A percentile compares a stretch with the other conserved stretches of the same genome.
phyloP scores from a whole-genome alignment of 345 rosid species.

The Eucalyptus tenuipes region DNA sequence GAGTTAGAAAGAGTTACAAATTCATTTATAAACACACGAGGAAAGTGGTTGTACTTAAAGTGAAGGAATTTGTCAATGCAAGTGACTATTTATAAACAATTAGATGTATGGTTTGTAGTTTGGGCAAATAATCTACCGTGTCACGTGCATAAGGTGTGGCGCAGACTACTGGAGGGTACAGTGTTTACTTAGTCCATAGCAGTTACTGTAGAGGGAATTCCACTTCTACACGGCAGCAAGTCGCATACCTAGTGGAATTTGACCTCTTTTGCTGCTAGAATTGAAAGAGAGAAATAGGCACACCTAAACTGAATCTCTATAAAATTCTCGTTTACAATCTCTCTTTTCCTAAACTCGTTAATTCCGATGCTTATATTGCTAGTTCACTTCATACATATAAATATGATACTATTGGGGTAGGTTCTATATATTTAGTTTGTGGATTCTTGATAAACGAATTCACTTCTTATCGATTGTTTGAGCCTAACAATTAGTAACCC shows the following conservation, averaged over 20 bases:
- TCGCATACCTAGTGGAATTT: not conserved
- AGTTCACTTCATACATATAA: not conserved
- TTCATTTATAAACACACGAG: not conserved
- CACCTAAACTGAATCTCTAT: not conserved
- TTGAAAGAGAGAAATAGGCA: not conserved
- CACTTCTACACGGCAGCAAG: not conserved
- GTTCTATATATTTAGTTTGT: not conserved
- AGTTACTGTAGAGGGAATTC: not conserved
- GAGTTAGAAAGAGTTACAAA: not conserved
- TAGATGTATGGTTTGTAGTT: not conserved
- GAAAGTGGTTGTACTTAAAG: not conserved
- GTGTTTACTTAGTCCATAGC: not conserved
- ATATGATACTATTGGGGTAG: not conserved
- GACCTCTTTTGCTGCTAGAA: not conserved
- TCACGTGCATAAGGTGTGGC: not conserved
- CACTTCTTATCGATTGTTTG: not conserved
- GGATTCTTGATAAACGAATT: too few species aligned
- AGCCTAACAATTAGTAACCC: too few species aligned
- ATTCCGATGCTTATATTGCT: not conserved
- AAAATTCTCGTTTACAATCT: not conserved
- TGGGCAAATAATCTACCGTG: not conserved
- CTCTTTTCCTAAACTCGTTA: not conserved
- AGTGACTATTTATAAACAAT: not conserved
- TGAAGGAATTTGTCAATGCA: not conserved
- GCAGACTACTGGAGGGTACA: not conserved